Evolutionary conservation across 2,329 filamentous ascomycete species (phyloP).

Genomic region (Neonectria faginata): DNA sequence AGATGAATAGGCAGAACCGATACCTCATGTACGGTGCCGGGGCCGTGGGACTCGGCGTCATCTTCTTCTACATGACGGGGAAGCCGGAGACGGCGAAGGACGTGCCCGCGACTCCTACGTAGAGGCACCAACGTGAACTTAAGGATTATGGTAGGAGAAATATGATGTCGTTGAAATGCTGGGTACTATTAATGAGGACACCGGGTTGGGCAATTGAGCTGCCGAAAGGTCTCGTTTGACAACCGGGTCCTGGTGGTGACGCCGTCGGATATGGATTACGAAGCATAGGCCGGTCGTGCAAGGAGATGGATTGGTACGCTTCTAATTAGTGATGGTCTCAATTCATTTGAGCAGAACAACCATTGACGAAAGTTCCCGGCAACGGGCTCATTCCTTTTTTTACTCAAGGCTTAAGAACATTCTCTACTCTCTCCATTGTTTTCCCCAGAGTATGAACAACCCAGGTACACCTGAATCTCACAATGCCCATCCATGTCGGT

Average conservation of each 20-base stretch:
- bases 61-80: slow-evolving; percentile 33
- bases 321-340: not conserved
- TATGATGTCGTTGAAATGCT: not conserved
- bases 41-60: slow-evolving; percentile 32
- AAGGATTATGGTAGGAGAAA: not conserved
- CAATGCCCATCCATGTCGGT: no score
- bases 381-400: not conserved
- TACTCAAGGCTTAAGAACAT: not conserved
- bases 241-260: not conserved
- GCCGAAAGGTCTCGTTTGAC: not conserved
- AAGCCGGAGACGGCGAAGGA: slow-evolving; percentile 31
- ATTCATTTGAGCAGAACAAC: not conserved
- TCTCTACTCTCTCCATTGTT: not conserved
- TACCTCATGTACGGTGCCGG: slow-evolving; percentile 26
- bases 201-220: not conserved
- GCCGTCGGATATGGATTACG: no score
- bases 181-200: no score
- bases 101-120: slow-evolving; percentile 10
- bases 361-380: not conserved
- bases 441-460: no score
- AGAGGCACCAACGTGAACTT: not conserved
- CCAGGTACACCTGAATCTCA: no score
- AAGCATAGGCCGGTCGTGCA: no score
- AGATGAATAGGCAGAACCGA: slow-evolving; percentile 21
- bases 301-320: no score